phyloP scores from a whole-genome alignment of 176 grass and related monocot genomes.

The Oryza longistaminata region DNA sequence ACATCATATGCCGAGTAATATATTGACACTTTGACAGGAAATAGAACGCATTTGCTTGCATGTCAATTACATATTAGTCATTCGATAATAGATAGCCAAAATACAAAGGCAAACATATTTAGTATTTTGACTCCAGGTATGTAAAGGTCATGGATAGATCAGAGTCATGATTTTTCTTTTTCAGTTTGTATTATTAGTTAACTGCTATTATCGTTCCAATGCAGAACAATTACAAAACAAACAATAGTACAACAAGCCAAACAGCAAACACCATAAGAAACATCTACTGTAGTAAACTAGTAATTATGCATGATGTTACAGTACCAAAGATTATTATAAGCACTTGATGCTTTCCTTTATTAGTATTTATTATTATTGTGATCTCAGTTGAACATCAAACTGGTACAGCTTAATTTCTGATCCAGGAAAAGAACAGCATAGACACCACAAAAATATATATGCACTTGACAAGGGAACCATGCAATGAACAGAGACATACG shows the following conservation, averaged over 20 bases:
- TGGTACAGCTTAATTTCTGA: slow-evolving; percentile 15
- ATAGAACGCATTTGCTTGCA: neutral
- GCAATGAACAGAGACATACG: slow-evolving; percentile 48
- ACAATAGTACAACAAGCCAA: neutral
- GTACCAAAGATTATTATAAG: neutral
- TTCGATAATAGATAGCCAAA: neutral
- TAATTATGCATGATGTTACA: neutral
- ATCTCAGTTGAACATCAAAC: neutral
- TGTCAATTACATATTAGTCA: no score
- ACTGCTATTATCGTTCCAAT: slow-evolving; percentile 1
- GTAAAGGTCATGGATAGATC: neutral
- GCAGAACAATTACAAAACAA: neutral
- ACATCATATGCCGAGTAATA: neutral
- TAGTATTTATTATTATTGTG: slow-evolving; percentile 11
- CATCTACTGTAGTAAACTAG: neutral
- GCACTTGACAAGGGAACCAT: slow-evolving; percentile 21
- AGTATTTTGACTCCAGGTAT: neutral
- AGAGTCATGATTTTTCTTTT: neutral
- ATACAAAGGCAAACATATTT: neutral
- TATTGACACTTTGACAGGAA: neutral
- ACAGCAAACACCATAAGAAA: slow-evolving; percentile 1
- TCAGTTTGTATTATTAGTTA: neutral
- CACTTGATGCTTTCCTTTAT: neutral
- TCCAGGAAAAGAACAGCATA: neutral
- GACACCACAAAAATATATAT: slow-evolving; percentile 21